Evolutionary conservation across 768 basidiomycete species (phyloP).

Genomic region (Coprinopsis strossmayeri): DNA sequence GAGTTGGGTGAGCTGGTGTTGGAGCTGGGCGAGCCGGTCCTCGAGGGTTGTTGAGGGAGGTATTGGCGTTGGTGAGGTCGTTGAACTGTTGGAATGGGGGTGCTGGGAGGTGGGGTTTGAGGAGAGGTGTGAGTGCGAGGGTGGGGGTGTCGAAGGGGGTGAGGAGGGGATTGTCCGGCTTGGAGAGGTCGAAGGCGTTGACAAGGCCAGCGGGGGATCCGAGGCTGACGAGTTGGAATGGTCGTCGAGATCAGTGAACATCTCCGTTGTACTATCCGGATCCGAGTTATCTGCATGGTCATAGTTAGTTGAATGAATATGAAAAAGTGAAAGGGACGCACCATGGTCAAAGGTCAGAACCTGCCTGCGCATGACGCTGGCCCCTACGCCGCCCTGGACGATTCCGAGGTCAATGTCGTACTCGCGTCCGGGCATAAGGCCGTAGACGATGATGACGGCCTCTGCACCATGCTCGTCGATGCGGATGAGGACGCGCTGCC

Average conservation of each 20-base stretch:
- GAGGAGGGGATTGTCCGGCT: constrained; percentile 24
- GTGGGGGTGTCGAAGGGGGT: constrained; percentile 6
- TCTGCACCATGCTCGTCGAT: constrained; percentile 80
- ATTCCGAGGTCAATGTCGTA: constrained; percentile 87
- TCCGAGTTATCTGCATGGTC: constrained; percentile 20
- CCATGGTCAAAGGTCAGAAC: constrained; percentile 61
- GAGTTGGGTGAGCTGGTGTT: constrained; percentile 56
- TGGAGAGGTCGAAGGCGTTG: constrained; percentile 37
- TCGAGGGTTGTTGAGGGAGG: constrained; percentile 49
- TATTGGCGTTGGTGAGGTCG: too few relatives aligned
- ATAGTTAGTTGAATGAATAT: neutral
- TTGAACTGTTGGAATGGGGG: too few relatives aligned
- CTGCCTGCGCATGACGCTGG: constrained; percentile 38
- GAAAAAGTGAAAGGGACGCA: constrained; percentile 19
- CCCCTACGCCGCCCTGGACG: constrained; percentile 42
- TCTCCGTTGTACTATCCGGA: constrained; percentile 21
- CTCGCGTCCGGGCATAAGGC: constrained; percentile 79
- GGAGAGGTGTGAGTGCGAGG: constrained; percentile 11
- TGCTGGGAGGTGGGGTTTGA: too few relatives aligned
- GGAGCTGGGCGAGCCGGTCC: constrained; percentile 60
- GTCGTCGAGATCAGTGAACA: constrained; percentile 28
- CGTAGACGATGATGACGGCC: constrained; percentile 87
- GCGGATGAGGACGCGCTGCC: constrained; percentile 74
- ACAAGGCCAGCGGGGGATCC: constrained; percentile 19
- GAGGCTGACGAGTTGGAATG: constrained; percentile 25